phyloP scores from a whole-genome alignment of 345 rosid species.

The Heritiera littoralis region DNA sequence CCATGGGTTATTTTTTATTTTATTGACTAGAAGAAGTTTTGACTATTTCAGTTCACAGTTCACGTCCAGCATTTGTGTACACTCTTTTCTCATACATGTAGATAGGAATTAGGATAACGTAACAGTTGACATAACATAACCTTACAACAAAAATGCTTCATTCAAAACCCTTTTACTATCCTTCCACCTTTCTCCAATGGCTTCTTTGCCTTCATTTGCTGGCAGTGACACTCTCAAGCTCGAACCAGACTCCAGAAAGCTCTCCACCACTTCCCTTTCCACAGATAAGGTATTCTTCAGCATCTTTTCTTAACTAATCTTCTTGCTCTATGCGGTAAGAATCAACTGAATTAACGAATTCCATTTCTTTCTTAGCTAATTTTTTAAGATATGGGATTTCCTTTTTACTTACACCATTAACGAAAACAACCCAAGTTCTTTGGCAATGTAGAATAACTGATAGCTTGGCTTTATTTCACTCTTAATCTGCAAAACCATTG shows the following conservation, averaged over 20 bases:
- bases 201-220: constrained; percentile 45
- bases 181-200: constrained; percentile 33
- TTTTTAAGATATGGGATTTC: not conserved
- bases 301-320: not conserved
- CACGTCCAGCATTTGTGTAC: not conserved
- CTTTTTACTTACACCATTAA: too few species aligned
- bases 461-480: not conserved
- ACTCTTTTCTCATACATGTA: not conserved
- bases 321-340: not conserved
- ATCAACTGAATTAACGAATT: not conserved
- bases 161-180: not conserved
- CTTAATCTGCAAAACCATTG: not conserved
- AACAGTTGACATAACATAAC: not conserved
- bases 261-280: constrained; percentile 26
- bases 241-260: constrained; percentile 33
- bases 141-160: not conserved
- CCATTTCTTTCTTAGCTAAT: not conserved
- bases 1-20: not conserved
- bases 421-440: not conserved
- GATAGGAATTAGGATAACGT: constrained; percentile 21
- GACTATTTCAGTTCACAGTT: not conserved
- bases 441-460: not conserved
- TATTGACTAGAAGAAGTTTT: not conserved
- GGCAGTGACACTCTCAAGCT: constrained; percentile 32
- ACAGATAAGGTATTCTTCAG: constrained; percentile 35